phyloP scores from a whole-genome alignment of 2,329 filamentous ascomycete genomes.

The Ceratocystis lukuohia region DNA sequence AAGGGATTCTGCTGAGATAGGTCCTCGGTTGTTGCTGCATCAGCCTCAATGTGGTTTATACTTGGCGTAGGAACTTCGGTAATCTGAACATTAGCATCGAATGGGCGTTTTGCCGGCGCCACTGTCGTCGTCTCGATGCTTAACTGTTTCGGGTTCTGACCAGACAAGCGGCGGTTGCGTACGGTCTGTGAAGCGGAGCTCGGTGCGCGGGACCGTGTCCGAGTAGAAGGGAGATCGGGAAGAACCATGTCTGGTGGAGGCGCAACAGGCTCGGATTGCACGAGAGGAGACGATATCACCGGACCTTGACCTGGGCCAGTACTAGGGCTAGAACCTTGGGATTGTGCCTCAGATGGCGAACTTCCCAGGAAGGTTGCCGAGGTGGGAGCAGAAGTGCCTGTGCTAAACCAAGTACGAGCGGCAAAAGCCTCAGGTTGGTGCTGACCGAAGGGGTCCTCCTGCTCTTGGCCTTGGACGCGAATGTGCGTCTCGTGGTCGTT shows the following conservation, averaged over 20 bases:
- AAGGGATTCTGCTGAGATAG: constrained; percentile 4
- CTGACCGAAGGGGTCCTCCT: neutral
- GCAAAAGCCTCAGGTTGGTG: neutral
- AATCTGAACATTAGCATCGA: constrained; percentile 21
- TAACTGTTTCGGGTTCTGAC: constrained; percentile 64
- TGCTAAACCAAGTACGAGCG: constrained; percentile 17
- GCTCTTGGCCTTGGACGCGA: neutral
- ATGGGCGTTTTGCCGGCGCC: constrained; percentile 1
- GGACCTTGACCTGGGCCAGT: neutral
- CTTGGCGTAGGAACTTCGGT: constrained; percentile 10
- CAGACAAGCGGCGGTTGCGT: constrained; percentile 64
- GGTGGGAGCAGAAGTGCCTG: constrained; percentile 15
- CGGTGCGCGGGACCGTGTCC: constrained; percentile 11
- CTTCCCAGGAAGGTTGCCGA: constrained; percentile 13
- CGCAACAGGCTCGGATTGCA: neutral
- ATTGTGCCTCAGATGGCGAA: constrained; percentile 3
- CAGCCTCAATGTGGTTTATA: neutral
- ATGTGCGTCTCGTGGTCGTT: neutral
- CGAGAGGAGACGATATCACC: neutral
- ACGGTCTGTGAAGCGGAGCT: constrained; percentile 36
- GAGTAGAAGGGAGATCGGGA: neutral
- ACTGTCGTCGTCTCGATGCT: constrained; percentile 62
- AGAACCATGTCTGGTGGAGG: constrained; percentile 7
- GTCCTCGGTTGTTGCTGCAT: neutral
- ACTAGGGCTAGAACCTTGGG: neutral